Percentiles rank a stretch among this genome's conserved stretches.
Conservation (phyloP, 2,329 filamentous ascomycete species). For the Orbilia quercus region DNA sequence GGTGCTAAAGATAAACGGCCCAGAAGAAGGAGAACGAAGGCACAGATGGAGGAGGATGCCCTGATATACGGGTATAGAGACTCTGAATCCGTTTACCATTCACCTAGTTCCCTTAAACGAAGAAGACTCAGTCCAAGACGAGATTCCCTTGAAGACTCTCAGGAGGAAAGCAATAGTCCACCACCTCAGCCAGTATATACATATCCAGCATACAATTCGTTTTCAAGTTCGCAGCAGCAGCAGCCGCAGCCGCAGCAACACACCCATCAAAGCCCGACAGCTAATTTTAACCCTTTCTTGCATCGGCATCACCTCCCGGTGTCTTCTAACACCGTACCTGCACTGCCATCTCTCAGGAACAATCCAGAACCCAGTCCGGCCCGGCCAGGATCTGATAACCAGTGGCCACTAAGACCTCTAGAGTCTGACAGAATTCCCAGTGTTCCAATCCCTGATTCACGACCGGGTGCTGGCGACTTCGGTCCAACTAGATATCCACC, state of each 20-base stretch:
- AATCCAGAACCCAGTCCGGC: constrained; percentile 20
- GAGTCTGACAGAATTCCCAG: constrained; percentile 44
- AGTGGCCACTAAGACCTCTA: constrained; percentile 34
- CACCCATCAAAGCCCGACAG: constrained; percentile 37
- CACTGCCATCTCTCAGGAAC: constrained; percentile 37
- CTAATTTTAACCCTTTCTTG: constrained; percentile 50
- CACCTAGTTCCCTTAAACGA: constrained; percentile 50
- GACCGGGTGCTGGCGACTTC: constrained; percentile 51
- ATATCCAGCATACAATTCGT: constrained; percentile 48
- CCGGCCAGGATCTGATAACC: constrained; percentile 25
- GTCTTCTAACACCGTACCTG: constrained; percentile 21
- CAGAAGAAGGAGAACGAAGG: constrained; percentile 50
- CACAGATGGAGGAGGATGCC: constrained; percentile 56
- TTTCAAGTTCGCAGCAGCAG: constrained; percentile 19
- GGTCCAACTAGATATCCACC: constrained; percentile 52
- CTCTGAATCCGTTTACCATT: constrained; percentile 52
- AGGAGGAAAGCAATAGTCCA: constrained; percentile 46
- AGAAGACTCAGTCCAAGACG: constrained; percentile 43
- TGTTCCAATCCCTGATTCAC: constrained; percentile 44
- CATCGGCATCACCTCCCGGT: constrained; percentile 52
- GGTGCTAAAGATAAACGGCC: constrained; percentile 55
- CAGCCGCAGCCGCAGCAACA: constrained; percentile 13
- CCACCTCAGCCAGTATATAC: constrained; percentile 47
- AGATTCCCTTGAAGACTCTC: constrained; percentile 49
- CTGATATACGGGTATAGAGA: constrained; percentile 53